A percentile compares a stretch with the other conserved stretches of the same genome.
These are phyloP conservation scores for Quercus phellos DNA, from an alignment of 331 rosid species.

Conservation along the genomic window DNA sequence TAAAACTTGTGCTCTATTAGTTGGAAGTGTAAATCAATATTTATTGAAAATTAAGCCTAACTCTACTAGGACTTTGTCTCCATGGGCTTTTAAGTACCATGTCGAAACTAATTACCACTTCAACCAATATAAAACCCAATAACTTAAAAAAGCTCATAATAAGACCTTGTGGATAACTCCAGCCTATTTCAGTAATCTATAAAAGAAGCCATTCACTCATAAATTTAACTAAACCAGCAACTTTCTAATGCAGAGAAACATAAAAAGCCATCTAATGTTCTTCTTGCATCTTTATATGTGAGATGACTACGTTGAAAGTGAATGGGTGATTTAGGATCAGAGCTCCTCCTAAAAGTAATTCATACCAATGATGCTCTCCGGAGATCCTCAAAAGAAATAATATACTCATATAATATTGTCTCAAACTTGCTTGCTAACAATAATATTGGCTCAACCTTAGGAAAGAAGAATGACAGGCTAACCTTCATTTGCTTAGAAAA, in stretches of 20 bases:
- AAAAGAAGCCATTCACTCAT: background rate
- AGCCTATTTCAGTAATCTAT: too few species aligned
- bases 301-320: background rate
- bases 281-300: background rate
- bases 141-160: too few species aligned
- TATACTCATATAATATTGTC: constrained; percentile 2
- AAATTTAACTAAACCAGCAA: background rate
- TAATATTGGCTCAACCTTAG: constrained; percentile 14
- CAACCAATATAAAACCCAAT: too few species aligned
- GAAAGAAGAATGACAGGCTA: constrained; percentile 21
- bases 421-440: background rate
- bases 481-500: constrained; percentile 99
- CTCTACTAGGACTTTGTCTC: too few species aligned
- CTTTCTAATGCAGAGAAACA: background rate
- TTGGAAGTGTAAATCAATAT: too few species aligned
- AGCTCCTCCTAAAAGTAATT: background rate
- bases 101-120: too few species aligned
- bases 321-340: background rate
- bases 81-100: too few species aligned
- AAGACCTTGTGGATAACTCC: too few species aligned
- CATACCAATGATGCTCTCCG: background rate
- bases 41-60: too few species aligned
- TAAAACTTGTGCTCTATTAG: too few species aligned
- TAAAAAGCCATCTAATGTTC: background rate
- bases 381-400: background rate